Conservation (phyloP, 2,329 filamentous ascomycete genomes). For the Aspergillus terreus region DNA sequence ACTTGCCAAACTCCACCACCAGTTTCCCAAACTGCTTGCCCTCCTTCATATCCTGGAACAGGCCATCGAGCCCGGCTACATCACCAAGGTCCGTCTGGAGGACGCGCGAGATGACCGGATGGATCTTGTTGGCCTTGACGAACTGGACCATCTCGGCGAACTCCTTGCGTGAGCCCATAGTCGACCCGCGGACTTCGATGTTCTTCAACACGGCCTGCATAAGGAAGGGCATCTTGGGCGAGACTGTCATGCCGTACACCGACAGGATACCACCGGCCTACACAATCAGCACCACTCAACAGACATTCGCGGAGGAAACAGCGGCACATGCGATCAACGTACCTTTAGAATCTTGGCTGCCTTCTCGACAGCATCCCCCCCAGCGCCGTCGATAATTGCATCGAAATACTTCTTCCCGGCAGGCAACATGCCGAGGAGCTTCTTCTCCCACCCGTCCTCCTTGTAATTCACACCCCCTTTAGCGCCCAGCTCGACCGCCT, state of each 20-base stretch:
- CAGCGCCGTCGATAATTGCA: slow-evolving; percentile 85
- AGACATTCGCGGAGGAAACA: not conserved
- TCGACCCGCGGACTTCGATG: slow-evolving; percentile 78
- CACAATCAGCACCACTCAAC: not conserved
- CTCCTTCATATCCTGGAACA: slow-evolving; percentile 86
- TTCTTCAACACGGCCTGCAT: slow-evolving; percentile 86
- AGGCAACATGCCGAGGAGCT: slow-evolving; percentile 57
- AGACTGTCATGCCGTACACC: slow-evolving; percentile 86
- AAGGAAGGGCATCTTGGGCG: slow-evolving; percentile 78
- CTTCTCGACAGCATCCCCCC: slow-evolving; percentile 75
- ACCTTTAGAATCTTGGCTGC: slow-evolving; percentile 66
- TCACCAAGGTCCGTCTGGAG: slow-evolving; percentile 68
- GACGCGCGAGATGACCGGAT: slow-evolving; percentile 71
- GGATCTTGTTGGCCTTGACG: slow-evolving; percentile 68
- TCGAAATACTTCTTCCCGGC: slow-evolving; percentile 68
- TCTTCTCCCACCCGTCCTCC: slow-evolving; percentile 75
- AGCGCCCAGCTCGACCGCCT: slow-evolving; percentile 68
- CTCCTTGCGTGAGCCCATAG: slow-evolving; percentile 87
- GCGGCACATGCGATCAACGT: slow-evolving; percentile 12
- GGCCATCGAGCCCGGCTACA: slow-evolving; percentile 69
- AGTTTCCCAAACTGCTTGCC: slow-evolving; percentile 90
- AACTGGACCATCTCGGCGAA: slow-evolving; percentile 89
- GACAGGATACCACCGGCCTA: slow-evolving; percentile 75
- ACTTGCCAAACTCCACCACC: slow-evolving; percentile 65
- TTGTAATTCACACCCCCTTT: slow-evolving; percentile 80